Evolutionary conservation across 495 filamentous ascomycete genomes (phyloP), one percentile per base, ranked within the genome.

Genomic region (Penicillium antarcticum): DNA sequence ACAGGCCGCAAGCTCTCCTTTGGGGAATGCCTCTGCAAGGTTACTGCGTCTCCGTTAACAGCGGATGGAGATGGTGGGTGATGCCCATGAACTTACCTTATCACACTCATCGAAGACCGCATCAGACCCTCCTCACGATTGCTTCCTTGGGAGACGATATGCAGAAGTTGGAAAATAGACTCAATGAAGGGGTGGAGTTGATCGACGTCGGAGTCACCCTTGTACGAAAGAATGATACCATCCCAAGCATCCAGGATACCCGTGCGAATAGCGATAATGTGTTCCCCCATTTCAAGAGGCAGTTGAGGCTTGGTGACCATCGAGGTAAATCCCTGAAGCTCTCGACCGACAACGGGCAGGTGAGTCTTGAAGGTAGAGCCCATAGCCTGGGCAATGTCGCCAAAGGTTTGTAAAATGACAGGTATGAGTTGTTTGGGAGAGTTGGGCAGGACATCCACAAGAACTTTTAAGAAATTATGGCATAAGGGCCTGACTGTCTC

Each of bases 191-290:
- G 87, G 54, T 82, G 77, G 35, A 98, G 80, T 34, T 84, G 70
- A 55, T 78, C 62, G 54, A 87, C 79, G 76, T 85, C 39, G 38
- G 73, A 62, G 24, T 52, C 71, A 52, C 78, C 71, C 80, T 92
- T 96, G 84, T 97, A 88, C 26, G 94, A 90, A 65, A 91, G 81
- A 54, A 98, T 87, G 41, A 92, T 91, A 60, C 94, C 94, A 63
- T 89, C 91, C 90, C 95, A 98, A n/a, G 94, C 94, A 80, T 98
- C 94, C 88, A 97, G 95, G 51, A 97, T 96, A 60, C 92, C 94
- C 66, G 97, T 95, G 48, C 94, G 84, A 43, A 98, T 80, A n/a
- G 91, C 95, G 54, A 95, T 81, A 54, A 98, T 83, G 63, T 98
- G 97, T 68, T 97, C 92, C 31, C 91, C 81, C 86, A 96, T 95